Conservation (phyloP, 176 grass and related monocot genomes). For the Musa troglodytarum region DNA sequence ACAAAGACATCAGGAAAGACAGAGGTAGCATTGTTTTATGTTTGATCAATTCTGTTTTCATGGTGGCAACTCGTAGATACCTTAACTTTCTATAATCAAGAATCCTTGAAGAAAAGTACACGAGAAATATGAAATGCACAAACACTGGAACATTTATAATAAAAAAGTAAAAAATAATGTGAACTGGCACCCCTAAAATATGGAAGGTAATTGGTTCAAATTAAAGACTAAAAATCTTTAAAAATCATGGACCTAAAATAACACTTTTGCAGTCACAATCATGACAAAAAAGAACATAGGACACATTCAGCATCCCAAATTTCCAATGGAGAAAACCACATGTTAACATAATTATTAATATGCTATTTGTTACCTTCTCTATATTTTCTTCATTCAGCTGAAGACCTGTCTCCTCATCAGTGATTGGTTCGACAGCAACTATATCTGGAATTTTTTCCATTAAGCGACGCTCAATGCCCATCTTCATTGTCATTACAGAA, state of each 20-base stretch:
- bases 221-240: background rate
- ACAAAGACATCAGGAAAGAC: no score
- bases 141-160: background rate
- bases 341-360: background rate
- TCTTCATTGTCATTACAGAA: conserved; percentile 87
- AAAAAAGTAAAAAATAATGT: no score
- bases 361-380: conserved; percentile 48
- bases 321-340: background rate
- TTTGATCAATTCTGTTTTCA: no score
- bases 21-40: no score
- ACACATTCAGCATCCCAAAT: background rate
- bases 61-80: no score
- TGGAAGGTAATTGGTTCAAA: background rate
- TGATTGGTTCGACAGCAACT: conserved; percentile 64
- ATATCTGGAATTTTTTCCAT: conserved; percentile 99
- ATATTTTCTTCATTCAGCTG: conserved; percentile 77
- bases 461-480: conserved; percentile 81
- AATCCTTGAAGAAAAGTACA: no score
- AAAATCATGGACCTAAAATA: background rate
- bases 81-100: no score
- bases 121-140: background rate
- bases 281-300: background rate
- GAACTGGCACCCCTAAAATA: no score
- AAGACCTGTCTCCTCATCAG: conserved; percentile 88
- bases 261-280: background rate